These are phyloP conservation scores for Conoideocrella luteorostrata DNA, from an alignment of 2,329 filamentous ascomycete species.

Conservation along the genomic window DNA sequence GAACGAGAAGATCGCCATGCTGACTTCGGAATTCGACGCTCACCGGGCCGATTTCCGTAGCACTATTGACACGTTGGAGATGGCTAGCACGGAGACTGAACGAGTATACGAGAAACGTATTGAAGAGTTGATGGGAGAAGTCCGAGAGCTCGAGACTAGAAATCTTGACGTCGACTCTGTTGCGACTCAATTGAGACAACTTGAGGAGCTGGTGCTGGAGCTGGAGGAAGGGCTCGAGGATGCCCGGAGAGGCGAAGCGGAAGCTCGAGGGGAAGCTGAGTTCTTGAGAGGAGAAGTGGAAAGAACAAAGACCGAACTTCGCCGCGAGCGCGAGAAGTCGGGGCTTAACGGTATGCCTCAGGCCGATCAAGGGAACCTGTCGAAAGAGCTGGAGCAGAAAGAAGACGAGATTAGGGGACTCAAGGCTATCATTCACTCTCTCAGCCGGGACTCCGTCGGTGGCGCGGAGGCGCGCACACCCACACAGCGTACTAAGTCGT, in stretches of 20 bases:
- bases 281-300: slow-evolving; percentile 94
- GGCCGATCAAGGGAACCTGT: slow-evolving; percentile 40
- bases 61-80: slow-evolving; percentile 92
- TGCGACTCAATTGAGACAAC: slow-evolving; percentile 83
- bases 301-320: slow-evolving; percentile 78
- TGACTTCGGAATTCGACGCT: slow-evolving; percentile 90
- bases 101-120: slow-evolving; percentile 93
- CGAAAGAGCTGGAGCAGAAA: slow-evolving; percentile 82
- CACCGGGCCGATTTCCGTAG: slow-evolving; percentile 94
- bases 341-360: slow-evolving; percentile 27
- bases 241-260: slow-evolving; percentile 85
- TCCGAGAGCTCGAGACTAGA: slow-evolving; percentile 74
- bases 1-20: slow-evolving; percentile 90
- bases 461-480: slow-evolving; percentile 28
- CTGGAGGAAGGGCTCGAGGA: slow-evolving; percentile 96
- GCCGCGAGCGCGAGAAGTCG: slow-evolving; percentile 80
- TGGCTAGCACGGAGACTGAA: slow-evolving; percentile 92
- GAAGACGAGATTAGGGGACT: slow-evolving; percentile 96
- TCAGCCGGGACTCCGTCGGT: slow-evolving; percentile 69
- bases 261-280: slow-evolving; percentile 92
- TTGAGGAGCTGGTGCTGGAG: slow-evolving; percentile 94
- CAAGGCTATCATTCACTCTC: slow-evolving; percentile 94
- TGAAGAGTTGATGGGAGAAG: slow-evolving; percentile 74
- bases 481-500: slow-evolving; percentile 25
- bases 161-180: slow-evolving; percentile 89